These are phyloP conservation scores for Kregervanrija fluxuum DNA, from an alignment of 805 yeast species.

Conservation along the genomic window DNA sequence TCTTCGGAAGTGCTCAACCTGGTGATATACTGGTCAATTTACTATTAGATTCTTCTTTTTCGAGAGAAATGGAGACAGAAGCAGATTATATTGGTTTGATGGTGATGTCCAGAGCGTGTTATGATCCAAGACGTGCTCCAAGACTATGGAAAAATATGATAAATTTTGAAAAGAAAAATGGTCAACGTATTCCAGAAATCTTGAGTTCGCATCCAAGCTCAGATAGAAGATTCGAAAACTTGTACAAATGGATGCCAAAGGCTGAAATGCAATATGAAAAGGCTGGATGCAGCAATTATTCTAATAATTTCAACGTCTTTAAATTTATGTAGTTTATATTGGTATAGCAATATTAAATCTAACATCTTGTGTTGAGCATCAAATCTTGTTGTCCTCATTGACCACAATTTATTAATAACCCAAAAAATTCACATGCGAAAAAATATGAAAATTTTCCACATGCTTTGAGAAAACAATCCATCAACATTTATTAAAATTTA, in stretches of 20 bases:
- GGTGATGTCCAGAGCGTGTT: slow-evolving; percentile 89
- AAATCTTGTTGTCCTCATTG: too few relatives aligned
- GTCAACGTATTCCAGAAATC: slow-evolving; percentile 43
- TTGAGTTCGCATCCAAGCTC: slow-evolving; percentile 89
- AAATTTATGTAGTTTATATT: too few relatives aligned
- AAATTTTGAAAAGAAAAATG: slow-evolving; percentile 34
- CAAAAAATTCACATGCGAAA: too few relatives aligned
- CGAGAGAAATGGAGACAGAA: slow-evolving; percentile 91
- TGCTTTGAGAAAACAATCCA: too few relatives aligned
- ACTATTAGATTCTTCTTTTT: slow-evolving; percentile 69
- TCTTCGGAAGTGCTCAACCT: slow-evolving; percentile 53
- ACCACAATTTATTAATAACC: too few relatives aligned
- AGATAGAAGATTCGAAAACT: slow-evolving; percentile 59
- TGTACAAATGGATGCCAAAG: slow-evolving; percentile 59
- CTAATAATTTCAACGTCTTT: too few relatives aligned
- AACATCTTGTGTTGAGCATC: too few relatives aligned
- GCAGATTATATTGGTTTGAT: slow-evolving; percentile 93
- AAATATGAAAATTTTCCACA: too few relatives aligned
- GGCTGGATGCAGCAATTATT: slow-evolving; percentile 30
- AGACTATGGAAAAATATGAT: slow-evolving; percentile 81
- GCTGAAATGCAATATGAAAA: slow-evolving; percentile 38
- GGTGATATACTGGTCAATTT: slow-evolving; percentile 49
- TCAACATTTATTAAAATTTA: too few relatives aligned
- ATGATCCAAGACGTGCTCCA: slow-evolving; percentile 66
- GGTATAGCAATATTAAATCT: too few relatives aligned